Percentiles rank a stretch among this genome's conserved stretches.
phyloP scores from a whole-genome alignment of 2,329 filamentous ascomycete species.

The Plectosphaerella sp. region DNA sequence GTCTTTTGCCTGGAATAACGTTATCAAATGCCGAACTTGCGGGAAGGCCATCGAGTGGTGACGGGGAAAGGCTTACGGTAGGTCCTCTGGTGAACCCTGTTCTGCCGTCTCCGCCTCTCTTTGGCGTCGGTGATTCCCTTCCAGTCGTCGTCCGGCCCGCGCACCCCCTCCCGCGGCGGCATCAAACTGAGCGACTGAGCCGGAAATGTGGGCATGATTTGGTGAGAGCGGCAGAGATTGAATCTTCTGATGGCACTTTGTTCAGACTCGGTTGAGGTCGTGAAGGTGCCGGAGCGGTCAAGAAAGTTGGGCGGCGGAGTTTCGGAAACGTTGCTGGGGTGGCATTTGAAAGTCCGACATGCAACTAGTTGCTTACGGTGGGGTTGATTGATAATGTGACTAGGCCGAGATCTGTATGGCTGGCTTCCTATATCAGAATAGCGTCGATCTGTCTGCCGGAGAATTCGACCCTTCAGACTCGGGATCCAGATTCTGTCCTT shows the following conservation, averaged over 20 bases:
- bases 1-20: background rate
- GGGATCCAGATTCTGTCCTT: too few relatives aligned
- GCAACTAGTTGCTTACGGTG: background rate
- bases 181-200: background rate
- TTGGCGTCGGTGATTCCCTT: constrained; percentile 22
- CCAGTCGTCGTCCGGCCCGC: constrained; percentile 22
- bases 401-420: background rate
- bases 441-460: background rate
- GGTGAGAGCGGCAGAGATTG: too few relatives aligned
- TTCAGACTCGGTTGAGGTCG: too few relatives aligned
- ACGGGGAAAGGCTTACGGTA: constrained; percentile 3
- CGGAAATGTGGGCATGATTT: background rate
- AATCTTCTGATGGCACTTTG: too few relatives aligned
- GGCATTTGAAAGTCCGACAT: background rate
- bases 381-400: background rate
- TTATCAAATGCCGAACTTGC: background rate
- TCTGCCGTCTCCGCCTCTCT: constrained; percentile 12
- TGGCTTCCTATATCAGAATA: background rate
- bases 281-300: too few relatives aligned
- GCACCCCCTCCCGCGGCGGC: background rate
- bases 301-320: too few relatives aligned
- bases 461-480: background rate
- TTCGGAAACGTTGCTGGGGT: too few relatives aligned
- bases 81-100: constrained; percentile 9
- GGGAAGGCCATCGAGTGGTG: background rate